Evolutionary conservation across 257 asterid genomes (phyloP).

Genomic region (Salvia rosmarinus): DNA sequence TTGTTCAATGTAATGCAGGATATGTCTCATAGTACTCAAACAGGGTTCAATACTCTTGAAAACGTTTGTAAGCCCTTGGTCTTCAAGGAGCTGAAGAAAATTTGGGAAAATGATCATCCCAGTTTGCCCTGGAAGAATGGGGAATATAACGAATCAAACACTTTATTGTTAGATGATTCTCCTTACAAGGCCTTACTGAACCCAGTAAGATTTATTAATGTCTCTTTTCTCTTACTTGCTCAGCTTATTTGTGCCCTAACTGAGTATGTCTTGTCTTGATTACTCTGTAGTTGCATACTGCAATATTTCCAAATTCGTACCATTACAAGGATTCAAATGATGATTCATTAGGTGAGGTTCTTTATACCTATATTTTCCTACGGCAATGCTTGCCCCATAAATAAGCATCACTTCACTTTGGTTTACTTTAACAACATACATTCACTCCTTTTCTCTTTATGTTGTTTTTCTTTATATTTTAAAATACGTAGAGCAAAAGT

Average conservation of each 20-base stretch:
- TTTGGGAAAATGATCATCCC: constrained; percentile 71
- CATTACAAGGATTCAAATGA: constrained; percentile 48
- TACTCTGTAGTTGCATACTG: constrained; percentile 63
- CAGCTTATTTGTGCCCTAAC: constrained; percentile 27
- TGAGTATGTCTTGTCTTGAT: constrained; percentile 9
- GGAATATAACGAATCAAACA: constrained; percentile 79
- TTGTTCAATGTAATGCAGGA: constrained; percentile 58
- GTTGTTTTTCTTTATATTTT: neutral
- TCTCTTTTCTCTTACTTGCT: constrained; percentile 7
- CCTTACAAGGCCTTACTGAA: constrained; percentile 96
- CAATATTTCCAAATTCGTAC: constrained; percentile 72
- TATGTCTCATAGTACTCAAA: constrained; percentile 62
- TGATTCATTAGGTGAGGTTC: constrained; percentile 66
- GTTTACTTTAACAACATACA: neutral
- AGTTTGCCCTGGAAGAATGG: constrained; percentile 75
- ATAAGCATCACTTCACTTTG: constrained; percentile 1
- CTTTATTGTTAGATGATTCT: constrained; percentile 87
- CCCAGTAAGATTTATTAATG: constrained; percentile 58
- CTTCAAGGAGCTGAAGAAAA: constrained; percentile 73
- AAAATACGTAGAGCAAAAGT: neutral
- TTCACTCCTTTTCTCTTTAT: neutral
- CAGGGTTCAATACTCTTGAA: constrained; percentile 73
- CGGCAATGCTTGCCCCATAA: constrained; percentile 20
- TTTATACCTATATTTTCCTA: neutral
- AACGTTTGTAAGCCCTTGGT: constrained; percentile 78